These are phyloP conservation scores for Tuber melanosporum DNA, from an alignment of 495 filamentous ascomycete species.

Conservation along the genomic window DNA sequence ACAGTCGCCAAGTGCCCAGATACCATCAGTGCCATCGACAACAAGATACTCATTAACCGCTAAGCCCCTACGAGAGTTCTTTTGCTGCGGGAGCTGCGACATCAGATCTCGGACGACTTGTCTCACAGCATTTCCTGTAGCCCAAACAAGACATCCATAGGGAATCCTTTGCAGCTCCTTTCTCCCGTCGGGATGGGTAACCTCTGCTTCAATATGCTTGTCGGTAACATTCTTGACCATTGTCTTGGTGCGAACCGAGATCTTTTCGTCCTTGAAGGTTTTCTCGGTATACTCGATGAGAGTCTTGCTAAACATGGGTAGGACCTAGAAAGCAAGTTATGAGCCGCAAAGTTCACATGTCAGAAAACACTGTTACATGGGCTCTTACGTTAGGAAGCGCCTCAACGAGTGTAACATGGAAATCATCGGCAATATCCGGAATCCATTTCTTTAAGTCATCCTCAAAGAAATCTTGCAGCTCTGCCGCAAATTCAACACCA, in stretches of 20 bases:
- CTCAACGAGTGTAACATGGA: constrained; percentile 95
- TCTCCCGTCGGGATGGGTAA: constrained; percentile 74
- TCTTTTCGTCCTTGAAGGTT: constrained; percentile 97
- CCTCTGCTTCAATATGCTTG: constrained; percentile 87
- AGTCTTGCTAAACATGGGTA: constrained; percentile 98
- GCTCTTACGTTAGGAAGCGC: constrained; percentile 76
- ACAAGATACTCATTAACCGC: constrained; percentile 98
- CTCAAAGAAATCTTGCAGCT: constrained; percentile 98
- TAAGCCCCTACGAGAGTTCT: constrained; percentile 87
- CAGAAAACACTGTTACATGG: background rate
- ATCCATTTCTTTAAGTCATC: constrained; percentile 97
- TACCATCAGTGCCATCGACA: constrained; percentile 89
- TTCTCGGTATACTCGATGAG: constrained; percentile 98
- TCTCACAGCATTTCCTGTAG: constrained; percentile 91
- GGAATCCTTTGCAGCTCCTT: constrained; percentile 76
- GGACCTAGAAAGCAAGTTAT: constrained; percentile 47
- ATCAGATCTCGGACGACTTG: constrained; percentile 84
- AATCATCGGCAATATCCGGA: constrained; percentile 85
- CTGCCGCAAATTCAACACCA: constrained; percentile 95
- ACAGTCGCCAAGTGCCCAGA: constrained; percentile 85
- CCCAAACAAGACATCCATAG: constrained; percentile 96
- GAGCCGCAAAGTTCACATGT: constrained; percentile 21
- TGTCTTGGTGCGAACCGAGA: constrained; percentile 94
- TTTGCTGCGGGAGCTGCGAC: constrained; percentile 84
- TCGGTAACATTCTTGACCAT: constrained; percentile 97